phyloP scores from a whole-genome alignment of 805 yeast genomes.

The Candida lessepsii region DNA sequence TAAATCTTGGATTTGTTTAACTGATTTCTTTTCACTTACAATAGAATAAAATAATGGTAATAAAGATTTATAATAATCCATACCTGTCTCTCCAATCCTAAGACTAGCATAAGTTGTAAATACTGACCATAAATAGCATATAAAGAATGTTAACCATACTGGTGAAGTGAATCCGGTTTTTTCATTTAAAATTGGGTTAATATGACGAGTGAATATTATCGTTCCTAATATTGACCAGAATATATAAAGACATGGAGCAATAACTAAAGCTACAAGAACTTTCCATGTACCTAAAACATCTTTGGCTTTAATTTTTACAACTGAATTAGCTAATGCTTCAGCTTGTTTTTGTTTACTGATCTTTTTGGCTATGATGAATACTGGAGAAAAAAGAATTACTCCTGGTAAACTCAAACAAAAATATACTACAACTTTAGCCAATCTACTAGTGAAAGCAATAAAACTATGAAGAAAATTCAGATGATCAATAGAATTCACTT shows the following conservation, averaged over 20 bases:
- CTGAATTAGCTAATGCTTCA: slow-evolving; percentile 38
- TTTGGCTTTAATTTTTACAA: slow-evolving; percentile 40
- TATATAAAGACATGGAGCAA: slow-evolving; percentile 40
- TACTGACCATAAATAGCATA: slow-evolving; percentile 36
- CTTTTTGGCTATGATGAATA: slow-evolving; percentile 32
- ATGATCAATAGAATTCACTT: slow-evolving; percentile 30
- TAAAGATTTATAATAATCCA: slow-evolving; percentile 41
- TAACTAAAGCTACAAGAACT: slow-evolving; percentile 39
- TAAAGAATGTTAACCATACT: slow-evolving; percentile 21
- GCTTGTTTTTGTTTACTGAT: slow-evolving; percentile 36
- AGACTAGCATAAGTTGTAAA: slow-evolving; percentile 42
- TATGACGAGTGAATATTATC: neutral
- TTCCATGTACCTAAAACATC: slow-evolving; percentile 46
- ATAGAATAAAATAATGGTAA: slow-evolving; percentile 36
- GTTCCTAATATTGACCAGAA: slow-evolving; percentile 39
- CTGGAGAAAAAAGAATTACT: slow-evolving; percentile 37
- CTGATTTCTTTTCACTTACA: slow-evolving; percentile 26
- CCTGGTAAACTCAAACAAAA: slow-evolving; percentile 39
- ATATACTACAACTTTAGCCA: slow-evolving; percentile 28
- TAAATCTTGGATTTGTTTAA: slow-evolving; percentile 32
- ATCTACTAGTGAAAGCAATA: slow-evolving; percentile 24
- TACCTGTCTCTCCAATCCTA: slow-evolving; percentile 41
- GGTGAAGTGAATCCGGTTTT: slow-evolving; percentile 10
- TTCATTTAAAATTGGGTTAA: neutral
- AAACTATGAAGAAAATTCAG: slow-evolving; percentile 23